Evolutionary conservation across 2,329 filamentous ascomycete species (phyloP).

Genomic region (Penicillium sp.): DNA sequence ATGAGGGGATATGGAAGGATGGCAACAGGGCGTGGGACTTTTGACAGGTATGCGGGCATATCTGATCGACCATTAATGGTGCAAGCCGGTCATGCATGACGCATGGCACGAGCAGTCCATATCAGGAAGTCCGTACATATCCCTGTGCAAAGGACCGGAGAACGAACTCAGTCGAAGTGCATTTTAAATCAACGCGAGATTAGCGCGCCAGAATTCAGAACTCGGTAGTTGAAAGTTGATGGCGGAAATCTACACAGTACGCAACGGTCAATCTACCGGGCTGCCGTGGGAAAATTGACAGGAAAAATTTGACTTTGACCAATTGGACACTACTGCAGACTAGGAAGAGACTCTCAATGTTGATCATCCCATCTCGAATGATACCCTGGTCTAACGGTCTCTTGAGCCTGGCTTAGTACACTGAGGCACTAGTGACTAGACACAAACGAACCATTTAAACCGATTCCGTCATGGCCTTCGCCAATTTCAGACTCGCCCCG

Average conservation of each 20-base stretch:
- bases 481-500: background rate
- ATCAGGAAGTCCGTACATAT: background rate
- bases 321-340: background rate
- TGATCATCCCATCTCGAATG: background rate
- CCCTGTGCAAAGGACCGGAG: background rate
- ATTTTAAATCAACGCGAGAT: background rate
- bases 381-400: background rate
- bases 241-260: no score
- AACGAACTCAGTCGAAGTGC: no score
- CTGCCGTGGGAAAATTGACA: background rate
- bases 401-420: background rate
- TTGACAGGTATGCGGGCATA: background rate
- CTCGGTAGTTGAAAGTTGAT: background rate
- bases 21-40: background rate
- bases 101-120: conserved; percentile 1
- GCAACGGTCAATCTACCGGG: background rate
- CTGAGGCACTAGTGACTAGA: no score
- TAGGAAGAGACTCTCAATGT: background rate
- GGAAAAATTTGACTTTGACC: background rate
- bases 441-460: no score
- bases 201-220: background rate
- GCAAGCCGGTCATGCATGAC: background rate
- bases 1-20: background rate
- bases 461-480: no score
- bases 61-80: background rate